Evolutionary conservation across 164 flowering plant species (phyloP), one percentile per base, ranked within the genome.

Genomic region (Sedum album): DNA sequence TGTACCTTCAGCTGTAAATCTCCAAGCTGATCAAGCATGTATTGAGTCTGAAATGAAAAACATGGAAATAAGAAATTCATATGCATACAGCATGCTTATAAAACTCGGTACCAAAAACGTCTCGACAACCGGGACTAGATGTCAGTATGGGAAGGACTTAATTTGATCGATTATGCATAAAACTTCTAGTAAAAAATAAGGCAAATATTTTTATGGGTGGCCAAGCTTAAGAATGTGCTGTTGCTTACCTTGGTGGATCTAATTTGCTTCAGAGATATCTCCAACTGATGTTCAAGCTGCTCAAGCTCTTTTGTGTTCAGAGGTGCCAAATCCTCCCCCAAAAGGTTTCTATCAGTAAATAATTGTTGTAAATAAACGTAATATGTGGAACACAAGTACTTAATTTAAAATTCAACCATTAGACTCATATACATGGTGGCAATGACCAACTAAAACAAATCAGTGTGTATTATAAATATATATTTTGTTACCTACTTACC

Each of bases 311-410:
- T 79, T 4, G 79, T 70, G 53, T 55, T 68, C 62, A 82, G 25
- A 5, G 74, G 70, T 6, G 62, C 81, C 69, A 80, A 63, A 60
- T 82, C 83, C 62, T 82, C 85, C 14, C 85, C 85, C 51, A 82
- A 82, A 44, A 82, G 74, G 68, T 82, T 77, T 66, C 85, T 82
- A 38, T 65, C 72, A 6, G 55, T 35, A 69, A 33, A 15, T 15
- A 5, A 25, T 48, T 11, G 20, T 46, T 13, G 36, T 17, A 18
- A 46, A 13, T n/a, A 9, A 25, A 7, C 4, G 21, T 31, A 17
- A 55, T 15, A 55, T 35, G n/a, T 13, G 5, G 60, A 38, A 68
- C 23, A 1, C 0, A 3, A 44, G 60, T 9, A 33, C 10, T 44
- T 44, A 11, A 14, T 44, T 7, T 17, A 44, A 4, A 3, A 35